phyloP scores from a whole-genome alignment of 352 stramenopile genomes.

The Pythium chondricola region DNA sequence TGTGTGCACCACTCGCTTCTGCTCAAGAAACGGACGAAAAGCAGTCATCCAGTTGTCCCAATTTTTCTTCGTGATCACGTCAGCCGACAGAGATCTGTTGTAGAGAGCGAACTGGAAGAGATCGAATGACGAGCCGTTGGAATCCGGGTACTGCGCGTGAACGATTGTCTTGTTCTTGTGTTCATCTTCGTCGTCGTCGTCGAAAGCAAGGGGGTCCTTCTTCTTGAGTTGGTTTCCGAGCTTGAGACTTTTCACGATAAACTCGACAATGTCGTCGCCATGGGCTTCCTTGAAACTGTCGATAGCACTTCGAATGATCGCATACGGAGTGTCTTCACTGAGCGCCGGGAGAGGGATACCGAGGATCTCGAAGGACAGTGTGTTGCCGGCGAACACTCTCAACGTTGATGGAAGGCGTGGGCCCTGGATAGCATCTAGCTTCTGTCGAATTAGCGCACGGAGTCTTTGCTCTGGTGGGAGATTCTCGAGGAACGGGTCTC shows the following conservation, averaged over 20 bases:
- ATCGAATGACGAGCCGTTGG: constrained; percentile 45
- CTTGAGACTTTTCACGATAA: constrained; percentile 32
- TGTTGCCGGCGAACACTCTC: constrained; percentile 47
- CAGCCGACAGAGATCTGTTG: constrained; percentile 10
- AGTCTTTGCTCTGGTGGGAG: constrained; percentile 27
- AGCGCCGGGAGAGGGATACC: constrained; percentile 48
- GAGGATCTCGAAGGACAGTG: constrained; percentile 42
- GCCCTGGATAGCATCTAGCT: constrained; percentile 47
- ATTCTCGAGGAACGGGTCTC: constrained; percentile 12
- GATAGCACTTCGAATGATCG: constrained; percentile 44
- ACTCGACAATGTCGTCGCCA: constrained; percentile 49
- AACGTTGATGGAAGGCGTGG: constrained; percentile 49
- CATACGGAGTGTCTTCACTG: constrained; percentile 60
- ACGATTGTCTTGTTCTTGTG: neutral
- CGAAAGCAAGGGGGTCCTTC: neutral
- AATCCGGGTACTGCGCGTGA: constrained; percentile 26
- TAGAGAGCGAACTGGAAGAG: constrained; percentile 74
- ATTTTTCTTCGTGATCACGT: constrained; percentile 1
- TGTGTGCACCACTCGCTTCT: constrained; percentile 27
- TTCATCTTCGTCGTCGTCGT: neutral
- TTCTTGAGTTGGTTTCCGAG: neutral
- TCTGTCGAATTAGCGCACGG: constrained; percentile 40
- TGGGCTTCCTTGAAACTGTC: constrained; percentile 47
- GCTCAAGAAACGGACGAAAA: constrained; percentile 32
- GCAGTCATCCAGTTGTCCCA: constrained; percentile 29